Evolutionary conservation across 1,284 basidiomycete genomes (phyloP).

Genomic region (Wolfiporia cocos): DNA sequence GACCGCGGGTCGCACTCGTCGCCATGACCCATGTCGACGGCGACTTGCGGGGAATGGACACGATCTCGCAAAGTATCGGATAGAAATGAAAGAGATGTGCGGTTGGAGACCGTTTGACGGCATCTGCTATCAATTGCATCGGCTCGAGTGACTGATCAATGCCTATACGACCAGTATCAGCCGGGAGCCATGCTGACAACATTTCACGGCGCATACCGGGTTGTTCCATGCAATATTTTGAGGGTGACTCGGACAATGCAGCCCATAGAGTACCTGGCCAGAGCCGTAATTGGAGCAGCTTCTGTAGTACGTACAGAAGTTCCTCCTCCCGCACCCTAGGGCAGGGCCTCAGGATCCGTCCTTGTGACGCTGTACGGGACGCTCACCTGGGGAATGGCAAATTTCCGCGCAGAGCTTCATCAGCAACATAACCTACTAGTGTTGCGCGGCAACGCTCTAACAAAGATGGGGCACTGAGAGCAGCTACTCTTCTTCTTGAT

Average conservation of each 20-base stretch:
- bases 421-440: conserved; percentile 73
- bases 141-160: conserved; percentile 41
- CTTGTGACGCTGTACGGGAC: neutral
- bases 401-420: conserved; percentile 75
- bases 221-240: conserved; percentile 43
- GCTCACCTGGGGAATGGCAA: conserved; percentile 79
- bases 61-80: conserved; percentile 70
- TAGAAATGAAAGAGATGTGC: conserved; percentile 88
- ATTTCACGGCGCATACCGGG: conserved; percentile 37
- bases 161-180: conserved; percentile 19
- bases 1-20: too few species aligned
- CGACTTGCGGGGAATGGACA: conserved; percentile 56
- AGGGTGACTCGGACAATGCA: conserved; percentile 59
- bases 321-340: conserved; percentile 84
- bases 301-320: conserved; percentile 76
- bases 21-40: conserved; percentile 59
- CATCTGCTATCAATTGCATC: conserved; percentile 53
- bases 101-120: conserved; percentile 62
- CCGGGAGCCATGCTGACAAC: conserved; percentile 3
- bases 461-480: conserved; percentile 63
- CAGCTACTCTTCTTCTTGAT: conserved; percentile 60
- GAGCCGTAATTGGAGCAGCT: conserved; percentile 63
- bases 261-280: conserved; percentile 76
- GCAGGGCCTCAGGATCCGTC: neutral
- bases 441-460: conserved; percentile 68